Evolutionary conservation across 2,329 filamentous ascomycete genomes (phyloP).

Genomic region (Apiospora rasikravindrae): DNA sequence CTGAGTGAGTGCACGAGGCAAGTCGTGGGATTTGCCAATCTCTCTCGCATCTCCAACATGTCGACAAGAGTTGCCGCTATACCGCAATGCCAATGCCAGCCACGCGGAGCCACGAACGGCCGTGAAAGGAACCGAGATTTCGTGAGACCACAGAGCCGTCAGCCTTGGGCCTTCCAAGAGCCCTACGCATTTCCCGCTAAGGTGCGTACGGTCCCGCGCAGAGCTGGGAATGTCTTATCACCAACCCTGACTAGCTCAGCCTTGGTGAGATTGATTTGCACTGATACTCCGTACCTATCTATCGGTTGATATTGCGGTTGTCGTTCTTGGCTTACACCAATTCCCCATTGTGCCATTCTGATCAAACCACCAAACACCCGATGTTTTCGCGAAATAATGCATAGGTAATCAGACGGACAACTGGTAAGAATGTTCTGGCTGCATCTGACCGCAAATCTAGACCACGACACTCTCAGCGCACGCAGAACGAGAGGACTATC

Average conservation of each 20-base stretch:
- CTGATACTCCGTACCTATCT: not conserved
- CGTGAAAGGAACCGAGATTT: not conserved
- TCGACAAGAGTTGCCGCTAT: not conserved
- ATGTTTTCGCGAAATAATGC: not conserved
- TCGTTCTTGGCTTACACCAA: not conserved
- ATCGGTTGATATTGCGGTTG: not conserved
- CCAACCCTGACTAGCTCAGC: constrained; percentile 14
- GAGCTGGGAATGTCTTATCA: constrained; percentile 13
- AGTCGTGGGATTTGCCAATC: not conserved
- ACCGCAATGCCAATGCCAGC: not conserved
- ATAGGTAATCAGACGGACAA: not conserved
- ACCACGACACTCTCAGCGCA: not conserved
- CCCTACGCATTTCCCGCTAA: not conserved
- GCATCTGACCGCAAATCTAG: not conserved
- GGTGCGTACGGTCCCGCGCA: not conserved
- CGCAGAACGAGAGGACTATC: not conserved
- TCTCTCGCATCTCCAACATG: not conserved
- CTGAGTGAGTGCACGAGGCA: not conserved
- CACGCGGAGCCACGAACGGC: not conserved
- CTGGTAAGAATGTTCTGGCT: not conserved
- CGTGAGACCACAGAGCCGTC: not conserved
- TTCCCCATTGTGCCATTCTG: not conserved
- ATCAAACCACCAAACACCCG: not conserved
- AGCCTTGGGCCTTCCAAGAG: not conserved
- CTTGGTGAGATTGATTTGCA: constrained; percentile 7